Conservation (phyloP, 805 yeast species). For the Saturnispora mendoncae region DNA sequence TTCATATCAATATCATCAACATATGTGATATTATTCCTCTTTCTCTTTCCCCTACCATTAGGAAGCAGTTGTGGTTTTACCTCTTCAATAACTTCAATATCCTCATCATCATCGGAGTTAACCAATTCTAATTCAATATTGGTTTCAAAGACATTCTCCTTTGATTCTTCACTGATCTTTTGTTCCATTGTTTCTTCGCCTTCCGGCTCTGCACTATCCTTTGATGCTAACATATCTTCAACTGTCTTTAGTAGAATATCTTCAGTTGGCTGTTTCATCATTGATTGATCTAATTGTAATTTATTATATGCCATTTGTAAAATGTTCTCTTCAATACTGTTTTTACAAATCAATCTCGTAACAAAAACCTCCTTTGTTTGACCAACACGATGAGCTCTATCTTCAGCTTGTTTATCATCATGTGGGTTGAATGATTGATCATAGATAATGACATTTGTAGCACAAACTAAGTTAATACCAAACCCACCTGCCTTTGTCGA, state of each 20-base stretch:
- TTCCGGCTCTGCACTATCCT: constrained; percentile 5
- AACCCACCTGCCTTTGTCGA: constrained; percentile 98
- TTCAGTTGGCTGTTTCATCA: constrained; percentile 42
- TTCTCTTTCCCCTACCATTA: constrained; percentile 5
- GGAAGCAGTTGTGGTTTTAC: not conserved
- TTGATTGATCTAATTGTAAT: constrained; percentile 69
- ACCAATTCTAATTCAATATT: constrained; percentile 4
- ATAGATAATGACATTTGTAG: constrained; percentile 82
- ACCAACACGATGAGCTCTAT: constrained; percentile 79
- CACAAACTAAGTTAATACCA: constrained; percentile 94
- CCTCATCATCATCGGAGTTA: not conserved
- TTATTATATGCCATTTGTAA: constrained; percentile 81
- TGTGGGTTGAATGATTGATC: constrained; percentile 97
- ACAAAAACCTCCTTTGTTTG: constrained; percentile 57
- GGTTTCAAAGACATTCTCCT: constrained; percentile 11
- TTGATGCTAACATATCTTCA: constrained; percentile 20
- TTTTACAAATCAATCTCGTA: constrained; percentile 58
- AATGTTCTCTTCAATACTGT: constrained; percentile 86
- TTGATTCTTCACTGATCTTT: not conserved
- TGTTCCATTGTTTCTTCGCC: not conserved
- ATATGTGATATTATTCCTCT: constrained; percentile 11
- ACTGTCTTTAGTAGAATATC: constrained; percentile 45
- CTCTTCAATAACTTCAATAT: not conserved
- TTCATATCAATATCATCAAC: constrained; percentile 8
- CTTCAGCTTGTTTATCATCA: constrained; percentile 98